Evolutionary conservation across 371 early-diverging fungal genomes (phyloP), one percentile per base, ranked within the genome.

Genomic region (Sporodiniella umbellata): DNA sequence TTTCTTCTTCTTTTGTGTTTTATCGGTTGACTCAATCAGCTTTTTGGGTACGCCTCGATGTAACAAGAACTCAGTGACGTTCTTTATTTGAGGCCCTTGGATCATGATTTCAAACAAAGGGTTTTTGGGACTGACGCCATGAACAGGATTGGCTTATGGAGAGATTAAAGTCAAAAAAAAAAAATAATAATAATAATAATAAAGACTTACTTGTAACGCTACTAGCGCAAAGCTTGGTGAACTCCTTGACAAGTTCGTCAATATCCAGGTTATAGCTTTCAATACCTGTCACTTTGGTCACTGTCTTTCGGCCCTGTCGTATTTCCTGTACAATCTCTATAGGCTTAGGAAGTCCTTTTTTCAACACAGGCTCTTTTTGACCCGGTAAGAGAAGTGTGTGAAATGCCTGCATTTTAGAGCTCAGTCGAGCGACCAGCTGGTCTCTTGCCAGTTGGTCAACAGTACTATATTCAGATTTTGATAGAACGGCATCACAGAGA

Each of bases 1-100:
- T 58, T 72, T 64, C 28, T 69, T 68, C 42, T 82, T 82, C 58
- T 84, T 86, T 47, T 79, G 77, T 8, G 83, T 83, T 58, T 83
- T 86, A 52, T 86, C 87, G 26, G 75, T 50, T 3, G 77, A 62
- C 21, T 71, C 80, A 26, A 85, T 75, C 54, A 65, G 75, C 40
- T 72, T 68, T 38, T 78, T 79, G 14, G 83, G 83, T 3, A 79
- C 75, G 25, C 86, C 84, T 48, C 70, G 70, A 33, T 66, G 68
- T 22, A 75, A 40, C 48, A 89, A 58, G 2, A 74, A 54, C 15
- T 62, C 60, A 11, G 75, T 72, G 7, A 85, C 69, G 45, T 75
- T 78, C 54, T 75, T 81, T 43, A 81, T 68, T 51, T 89, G 87
- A 12, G 81, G 80, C 3, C 89, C 89, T 63, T 89, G 89, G 0